Percentiles rank a stretch among this genome's conserved stretches.
Conservation (phyloP, 108 stramenopile genomes). For the Aurantiochytrium sp. region DNA sequence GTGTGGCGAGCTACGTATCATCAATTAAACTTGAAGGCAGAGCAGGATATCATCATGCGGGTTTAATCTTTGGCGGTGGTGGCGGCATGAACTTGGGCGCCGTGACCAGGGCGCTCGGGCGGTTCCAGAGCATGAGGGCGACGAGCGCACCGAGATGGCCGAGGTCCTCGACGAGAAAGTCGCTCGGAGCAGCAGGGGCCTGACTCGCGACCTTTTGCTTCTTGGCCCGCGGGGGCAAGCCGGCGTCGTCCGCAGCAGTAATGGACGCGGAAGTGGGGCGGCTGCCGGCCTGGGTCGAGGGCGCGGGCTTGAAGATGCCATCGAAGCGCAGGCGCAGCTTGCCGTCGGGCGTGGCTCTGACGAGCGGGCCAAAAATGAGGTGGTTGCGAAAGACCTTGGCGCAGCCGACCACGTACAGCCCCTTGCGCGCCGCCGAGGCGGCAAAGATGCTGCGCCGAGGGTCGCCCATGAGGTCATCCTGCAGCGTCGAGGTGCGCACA, state of each 20-base stretch:
- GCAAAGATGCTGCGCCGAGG: not conserved
- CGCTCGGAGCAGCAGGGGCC: not conserved
- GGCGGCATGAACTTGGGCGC: not conserved
- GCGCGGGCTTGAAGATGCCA: not conserved
- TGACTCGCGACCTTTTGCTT: not conserved
- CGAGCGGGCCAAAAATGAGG: not conserved
- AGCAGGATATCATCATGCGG: not conserved
- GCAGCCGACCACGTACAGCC: not conserved
- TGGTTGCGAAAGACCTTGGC: not conserved
- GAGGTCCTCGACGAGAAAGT: not conserved
- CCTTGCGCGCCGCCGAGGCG: not conserved
- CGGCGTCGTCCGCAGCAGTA: not conserved
- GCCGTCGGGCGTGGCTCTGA: not conserved
- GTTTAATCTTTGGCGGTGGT: not conserved
- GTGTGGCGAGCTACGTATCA: too few species aligned
- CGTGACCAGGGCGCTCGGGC: not conserved
- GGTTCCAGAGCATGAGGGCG: not conserved
- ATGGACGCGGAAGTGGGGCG: not conserved
- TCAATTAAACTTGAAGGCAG: too few species aligned
- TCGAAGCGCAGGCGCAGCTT: not conserved
- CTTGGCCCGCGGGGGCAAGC: not conserved
- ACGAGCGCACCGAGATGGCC: not conserved
- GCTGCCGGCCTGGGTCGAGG: not conserved
- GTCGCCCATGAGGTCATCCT: not conserved
- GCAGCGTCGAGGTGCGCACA: constrained; percentile 67